Base-by-base conservation (phyloP, 2,329 filamentous ascomycete genomes). In the Colletotrichum cereale region DNA sequence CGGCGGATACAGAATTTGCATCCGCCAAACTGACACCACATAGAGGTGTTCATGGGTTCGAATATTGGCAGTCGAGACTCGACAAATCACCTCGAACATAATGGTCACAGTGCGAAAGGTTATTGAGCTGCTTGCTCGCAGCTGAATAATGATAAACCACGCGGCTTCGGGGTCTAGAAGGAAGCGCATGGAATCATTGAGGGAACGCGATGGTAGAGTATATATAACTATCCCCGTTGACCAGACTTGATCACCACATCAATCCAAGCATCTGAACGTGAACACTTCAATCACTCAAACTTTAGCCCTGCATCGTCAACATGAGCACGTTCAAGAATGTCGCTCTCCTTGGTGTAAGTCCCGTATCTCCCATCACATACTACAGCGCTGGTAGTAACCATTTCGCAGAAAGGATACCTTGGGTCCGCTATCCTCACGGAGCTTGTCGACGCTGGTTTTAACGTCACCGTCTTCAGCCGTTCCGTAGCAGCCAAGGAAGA, bases 381-480 rank as follows among this genome's bases (percentile, higher is more conserved):
- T 14, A 10, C 10, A 16, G 26, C 14, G n/a, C 18, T n/a, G 5
- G 53, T 36, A 11, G 18, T 21, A n/a, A 47, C 4, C 50, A 77
- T 77, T 74, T 79, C 80, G 48, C 34, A 71, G 68, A 71, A 71
- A 62, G 84, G 84, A 50, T 82, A 79, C 26, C 77, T 86, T 16
- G 84, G 84, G 67, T 77, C 78, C 5, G 75, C 80, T 34, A 77
- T 85, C 3, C 76, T 84, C 57, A 75, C 79, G 2, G 79, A 79
- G 18, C 80, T 86, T 21, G 73, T 84, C 48, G 72, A 76, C 1
- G 79, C 79, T 36, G 78, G 78, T 34, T 84, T 91, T 80, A 81
- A 84, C 61, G 81, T 90, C 63, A 88, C 87, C 7, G 82, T 89
- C 44, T 83, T 91, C 56, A 86, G 85, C 42, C 88, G 90, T 44